phyloP scores from a whole-genome alignment of 768 basidiomycete species.

The Heimioporus sp. region DNA sequence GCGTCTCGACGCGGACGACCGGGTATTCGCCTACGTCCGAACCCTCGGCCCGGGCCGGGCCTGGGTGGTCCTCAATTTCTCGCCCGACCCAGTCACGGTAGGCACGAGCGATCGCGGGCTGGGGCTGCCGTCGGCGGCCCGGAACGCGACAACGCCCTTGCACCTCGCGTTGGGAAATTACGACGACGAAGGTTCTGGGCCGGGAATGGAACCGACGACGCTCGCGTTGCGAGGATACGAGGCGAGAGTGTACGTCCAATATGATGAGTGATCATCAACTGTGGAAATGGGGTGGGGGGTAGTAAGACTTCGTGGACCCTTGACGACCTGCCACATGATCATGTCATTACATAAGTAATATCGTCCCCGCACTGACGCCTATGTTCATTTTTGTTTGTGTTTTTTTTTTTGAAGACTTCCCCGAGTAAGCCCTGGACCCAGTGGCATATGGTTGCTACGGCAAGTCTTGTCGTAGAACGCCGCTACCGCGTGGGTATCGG shows the following conservation, averaged over 20 bases:
- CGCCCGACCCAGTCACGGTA: constrained; percentile 23
- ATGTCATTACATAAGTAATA: too few relatives aligned
- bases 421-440: too few relatives aligned
- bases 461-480: too few relatives aligned
- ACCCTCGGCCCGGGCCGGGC: constrained; percentile 30
- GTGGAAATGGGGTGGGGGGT: background rate
- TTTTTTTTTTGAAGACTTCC: too few relatives aligned
- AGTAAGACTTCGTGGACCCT: background rate
- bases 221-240: constrained; percentile 27
- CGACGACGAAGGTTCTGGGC: background rate
- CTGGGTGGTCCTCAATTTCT: constrained; percentile 51
- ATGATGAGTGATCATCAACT: background rate
- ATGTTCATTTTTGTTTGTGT: too few relatives aligned
- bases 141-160: too few relatives aligned
- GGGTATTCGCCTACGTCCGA: constrained; percentile 56
- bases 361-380: too few relatives aligned
- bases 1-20: constrained; percentile 42
- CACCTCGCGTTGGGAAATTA: constrained; percentile 26
- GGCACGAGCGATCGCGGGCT: background rate
- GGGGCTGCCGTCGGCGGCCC: background rate
- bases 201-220: constrained; percentile 1
- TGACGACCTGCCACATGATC: background rate
- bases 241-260: constrained; percentile 22
- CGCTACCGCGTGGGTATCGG: too few relatives aligned
- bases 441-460: too few relatives aligned